These are phyloP conservation scores for Candida dendrica DNA, from an alignment of 805 yeast genomes.

Conservation along the genomic window DNA sequence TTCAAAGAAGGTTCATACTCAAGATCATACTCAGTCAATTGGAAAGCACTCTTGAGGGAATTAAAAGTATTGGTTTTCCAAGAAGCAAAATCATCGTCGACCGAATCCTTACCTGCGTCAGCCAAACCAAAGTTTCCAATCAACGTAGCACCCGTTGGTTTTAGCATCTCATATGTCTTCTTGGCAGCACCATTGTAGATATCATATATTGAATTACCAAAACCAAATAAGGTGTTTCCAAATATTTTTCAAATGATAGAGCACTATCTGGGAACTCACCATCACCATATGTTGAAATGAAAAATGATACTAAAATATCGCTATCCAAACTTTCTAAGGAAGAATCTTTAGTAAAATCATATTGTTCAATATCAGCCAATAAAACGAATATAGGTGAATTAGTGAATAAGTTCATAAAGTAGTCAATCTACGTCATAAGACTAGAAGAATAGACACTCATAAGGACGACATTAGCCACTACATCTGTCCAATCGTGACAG, in stretches of 20 bases:
- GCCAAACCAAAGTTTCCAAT: conserved; percentile 80
- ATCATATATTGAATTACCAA: conserved; percentile 94
- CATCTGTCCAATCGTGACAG: too few species aligned
- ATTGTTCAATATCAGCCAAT: too few species aligned
- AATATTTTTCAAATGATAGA: conserved; percentile 63
- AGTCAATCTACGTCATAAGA: too few species aligned
- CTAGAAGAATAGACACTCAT: too few species aligned
- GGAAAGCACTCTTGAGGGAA: conserved; percentile 51
- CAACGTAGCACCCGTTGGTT: conserved; percentile 61
- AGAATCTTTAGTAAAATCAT: too few species aligned
- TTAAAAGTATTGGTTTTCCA: conserved; percentile 85
- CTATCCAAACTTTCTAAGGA: too few species aligned
- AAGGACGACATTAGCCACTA: too few species aligned
- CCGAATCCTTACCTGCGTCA: conserved; percentile 90
- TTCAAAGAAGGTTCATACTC: conserved; percentile 65
- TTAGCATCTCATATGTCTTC: conserved; percentile 42
- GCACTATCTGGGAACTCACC: conserved; percentile 98
- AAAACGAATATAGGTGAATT: too few species aligned
- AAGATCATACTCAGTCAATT: conserved; percentile 73
- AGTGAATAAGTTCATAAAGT: too few species aligned
- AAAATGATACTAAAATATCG: conserved; percentile 59
- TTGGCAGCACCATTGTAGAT: conserved; percentile 79
- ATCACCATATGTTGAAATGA: conserved; percentile 94
- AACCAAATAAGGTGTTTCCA: conserved; percentile 75
- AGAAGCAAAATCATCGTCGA: conserved; percentile 89